These are phyloP conservation scores for Microbotryum intermedium DNA, from an alignment of 1,284 basidiomycete species.

Conservation along the genomic window DNA sequence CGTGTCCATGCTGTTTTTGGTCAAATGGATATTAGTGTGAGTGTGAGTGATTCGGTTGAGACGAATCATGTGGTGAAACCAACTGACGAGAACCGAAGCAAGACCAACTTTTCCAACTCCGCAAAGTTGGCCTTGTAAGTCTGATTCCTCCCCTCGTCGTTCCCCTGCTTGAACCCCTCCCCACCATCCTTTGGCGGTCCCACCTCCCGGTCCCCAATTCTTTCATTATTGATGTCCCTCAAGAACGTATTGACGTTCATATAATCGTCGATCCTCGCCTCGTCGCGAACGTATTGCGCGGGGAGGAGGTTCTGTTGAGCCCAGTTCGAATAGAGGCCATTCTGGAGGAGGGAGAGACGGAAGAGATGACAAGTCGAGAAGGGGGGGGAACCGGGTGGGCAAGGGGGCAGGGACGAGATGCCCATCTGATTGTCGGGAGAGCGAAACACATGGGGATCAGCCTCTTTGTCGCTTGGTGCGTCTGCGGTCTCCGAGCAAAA, in stretches of 20 bases:
- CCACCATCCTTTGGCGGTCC: not conserved
- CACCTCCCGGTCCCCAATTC: slow-evolving; percentile 21
- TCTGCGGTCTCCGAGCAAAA: too few species aligned
- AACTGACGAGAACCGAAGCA: slow-evolving; percentile 42
- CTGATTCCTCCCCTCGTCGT: slow-evolving; percentile 46
- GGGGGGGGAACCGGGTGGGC: slow-evolving; percentile 45
- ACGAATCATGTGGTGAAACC: slow-evolving; percentile 42
- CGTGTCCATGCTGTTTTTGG: slow-evolving; percentile 50
- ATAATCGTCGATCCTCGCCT: slow-evolving; percentile 62
- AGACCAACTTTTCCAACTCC: slow-evolving; percentile 39
- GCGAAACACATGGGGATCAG: not conserved
- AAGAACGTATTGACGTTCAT: slow-evolving; percentile 61
- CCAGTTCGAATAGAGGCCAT: slow-evolving; percentile 71
- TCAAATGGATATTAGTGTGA: not conserved
- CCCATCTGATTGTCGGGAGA: slow-evolving; percentile 22
- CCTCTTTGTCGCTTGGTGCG: too few species aligned
- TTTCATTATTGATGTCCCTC: slow-evolving; percentile 65
- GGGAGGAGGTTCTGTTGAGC: slow-evolving; percentile 71
- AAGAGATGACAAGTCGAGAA: slow-evolving; percentile 19
- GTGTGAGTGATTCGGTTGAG: slow-evolving; percentile 58
- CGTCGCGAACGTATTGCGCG: slow-evolving; percentile 92
- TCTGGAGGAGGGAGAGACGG: slow-evolving; percentile 35
- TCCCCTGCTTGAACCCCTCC: not conserved
- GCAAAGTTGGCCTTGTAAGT: slow-evolving; percentile 52
- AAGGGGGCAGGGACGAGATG: slow-evolving; percentile 51